A percentile compares a stretch with the other conserved stretches of the same genome.
Conservation (phyloP, 2,329 filamentous ascomycete genomes). For the Lasiodiplodia sp. region DNA sequence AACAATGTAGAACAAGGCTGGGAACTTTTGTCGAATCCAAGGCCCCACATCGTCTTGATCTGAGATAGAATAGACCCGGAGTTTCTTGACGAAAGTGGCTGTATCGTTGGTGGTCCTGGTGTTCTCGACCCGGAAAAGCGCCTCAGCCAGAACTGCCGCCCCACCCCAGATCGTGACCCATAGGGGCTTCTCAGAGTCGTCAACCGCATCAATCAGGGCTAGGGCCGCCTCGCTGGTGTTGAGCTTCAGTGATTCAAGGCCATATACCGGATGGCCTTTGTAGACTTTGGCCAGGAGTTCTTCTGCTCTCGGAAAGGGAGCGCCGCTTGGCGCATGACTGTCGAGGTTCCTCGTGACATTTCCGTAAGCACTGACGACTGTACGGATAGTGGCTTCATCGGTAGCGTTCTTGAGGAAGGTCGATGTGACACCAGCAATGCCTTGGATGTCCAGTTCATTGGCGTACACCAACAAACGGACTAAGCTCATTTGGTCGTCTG, state of each 20-base stretch:
- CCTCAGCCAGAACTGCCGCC: constrained; percentile 59
- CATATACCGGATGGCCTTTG: constrained; percentile 47
- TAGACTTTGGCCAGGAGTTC: constrained; percentile 31
- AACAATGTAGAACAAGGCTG: constrained; percentile 58
- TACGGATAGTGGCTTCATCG: constrained; percentile 32
- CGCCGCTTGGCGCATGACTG: constrained; percentile 43
- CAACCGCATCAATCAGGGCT: constrained; percentile 36
- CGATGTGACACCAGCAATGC: constrained; percentile 33
- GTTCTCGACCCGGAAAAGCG: constrained; percentile 51
- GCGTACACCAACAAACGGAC: constrained; percentile 34
- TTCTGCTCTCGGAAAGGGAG: constrained; percentile 36
- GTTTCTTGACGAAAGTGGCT: constrained; percentile 47
- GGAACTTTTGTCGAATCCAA: constrained; percentile 57
- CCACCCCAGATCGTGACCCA: constrained; percentile 62
- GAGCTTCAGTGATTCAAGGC: constrained; percentile 45
- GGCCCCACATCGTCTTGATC: constrained; percentile 61
- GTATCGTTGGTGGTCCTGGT: constrained; percentile 41
- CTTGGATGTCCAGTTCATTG: constrained; percentile 34
- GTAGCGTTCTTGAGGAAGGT: constrained; percentile 32
- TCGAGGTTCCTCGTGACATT: constrained; percentile 51
- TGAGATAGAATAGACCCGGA: constrained; percentile 62
- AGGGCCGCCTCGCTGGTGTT: constrained; percentile 32
- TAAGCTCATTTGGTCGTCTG: constrained; percentile 34
- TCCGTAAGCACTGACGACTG: constrained; percentile 37
- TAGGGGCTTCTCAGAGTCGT: constrained; percentile 48